Evolutionary conservation across 2,329 filamentous ascomycete genomes (phyloP).

Genomic region (Trichoderma hamatum): DNA sequence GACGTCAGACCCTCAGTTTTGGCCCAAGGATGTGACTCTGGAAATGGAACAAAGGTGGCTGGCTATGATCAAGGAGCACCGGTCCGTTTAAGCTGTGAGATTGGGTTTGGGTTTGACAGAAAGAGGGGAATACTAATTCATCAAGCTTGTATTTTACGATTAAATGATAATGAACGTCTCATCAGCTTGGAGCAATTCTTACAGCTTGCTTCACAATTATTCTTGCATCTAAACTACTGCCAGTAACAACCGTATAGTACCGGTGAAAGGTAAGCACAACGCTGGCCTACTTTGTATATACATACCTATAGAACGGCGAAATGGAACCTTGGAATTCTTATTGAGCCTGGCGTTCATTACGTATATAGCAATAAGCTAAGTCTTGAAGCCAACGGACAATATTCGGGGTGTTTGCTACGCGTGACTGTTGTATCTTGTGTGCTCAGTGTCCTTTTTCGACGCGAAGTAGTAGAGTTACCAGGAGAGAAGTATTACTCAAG

Average conservation of each 20-base stretch:
- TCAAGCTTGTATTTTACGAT: neutral
- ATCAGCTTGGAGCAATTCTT: neutral
- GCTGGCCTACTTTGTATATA: neutral
- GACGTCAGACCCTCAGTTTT: constrained; percentile 38
- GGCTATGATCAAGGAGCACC: constrained; percentile 35
- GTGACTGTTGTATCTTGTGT: neutral
- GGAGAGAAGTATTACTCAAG: neutral
- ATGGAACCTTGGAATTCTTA: neutral
- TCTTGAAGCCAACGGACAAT: neutral
- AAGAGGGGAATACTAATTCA: neutral
- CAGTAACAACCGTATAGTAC: neutral
- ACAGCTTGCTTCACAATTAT: neutral
- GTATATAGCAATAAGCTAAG: neutral
- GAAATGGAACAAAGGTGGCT: constrained; percentile 48
- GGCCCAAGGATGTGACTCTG: constrained; percentile 45
- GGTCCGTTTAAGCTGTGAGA: neutral
- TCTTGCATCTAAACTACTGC: neutral
- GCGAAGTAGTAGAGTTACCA: neutral
- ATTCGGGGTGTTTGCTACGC: neutral
- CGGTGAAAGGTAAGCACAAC: neutral
- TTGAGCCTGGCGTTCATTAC: neutral
- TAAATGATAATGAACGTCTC: constrained; percentile 1
- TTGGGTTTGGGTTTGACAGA: neutral
- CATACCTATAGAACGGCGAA: neutral
- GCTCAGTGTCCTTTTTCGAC: neutral